Evolutionary conservation across 257 asterid species (phyloP).

Genomic region (Solanum pennellii): DNA sequence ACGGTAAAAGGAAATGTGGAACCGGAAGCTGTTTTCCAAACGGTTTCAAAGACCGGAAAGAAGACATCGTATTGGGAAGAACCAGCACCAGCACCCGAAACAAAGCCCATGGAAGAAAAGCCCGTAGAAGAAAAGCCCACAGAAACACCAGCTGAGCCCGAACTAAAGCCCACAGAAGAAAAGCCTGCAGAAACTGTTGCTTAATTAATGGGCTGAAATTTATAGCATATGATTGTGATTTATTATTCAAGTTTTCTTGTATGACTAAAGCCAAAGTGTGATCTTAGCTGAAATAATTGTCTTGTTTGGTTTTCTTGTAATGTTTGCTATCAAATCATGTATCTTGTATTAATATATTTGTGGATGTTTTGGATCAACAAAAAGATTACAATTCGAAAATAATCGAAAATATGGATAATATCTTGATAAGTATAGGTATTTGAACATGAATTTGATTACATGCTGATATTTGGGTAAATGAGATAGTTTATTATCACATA

Average conservation of each 20-base stretch:
- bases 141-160: constrained; percentile 2
- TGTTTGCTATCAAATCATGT: not conserved
- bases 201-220: not conserved
- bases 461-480: not conserved
- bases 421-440: too few relatives aligned
- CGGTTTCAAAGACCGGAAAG: constrained; percentile 91
- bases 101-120: constrained; percentile 1
- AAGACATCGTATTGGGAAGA: constrained; percentile 78
- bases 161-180: not conserved
- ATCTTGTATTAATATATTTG: not conserved
- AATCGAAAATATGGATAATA: too few relatives aligned
- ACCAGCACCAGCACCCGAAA: not conserved
- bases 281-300: not conserved
- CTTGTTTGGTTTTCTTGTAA: not conserved
- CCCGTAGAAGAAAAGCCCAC: constrained; percentile 11
- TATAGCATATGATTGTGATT: not conserved
- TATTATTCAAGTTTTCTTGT: not conserved
- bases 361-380: not conserved
- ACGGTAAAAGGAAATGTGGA: constrained; percentile 65
- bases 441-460: too few relatives aligned
- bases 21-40: constrained; percentile 69
- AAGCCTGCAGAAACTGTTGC: constrained; percentile 17
- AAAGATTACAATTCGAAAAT: too few relatives aligned
- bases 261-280: not conserved
- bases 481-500: accelerated